phyloP scores from a whole-genome alignment of 305 asterid genomes.

The Fraxinus nigra region DNA sequence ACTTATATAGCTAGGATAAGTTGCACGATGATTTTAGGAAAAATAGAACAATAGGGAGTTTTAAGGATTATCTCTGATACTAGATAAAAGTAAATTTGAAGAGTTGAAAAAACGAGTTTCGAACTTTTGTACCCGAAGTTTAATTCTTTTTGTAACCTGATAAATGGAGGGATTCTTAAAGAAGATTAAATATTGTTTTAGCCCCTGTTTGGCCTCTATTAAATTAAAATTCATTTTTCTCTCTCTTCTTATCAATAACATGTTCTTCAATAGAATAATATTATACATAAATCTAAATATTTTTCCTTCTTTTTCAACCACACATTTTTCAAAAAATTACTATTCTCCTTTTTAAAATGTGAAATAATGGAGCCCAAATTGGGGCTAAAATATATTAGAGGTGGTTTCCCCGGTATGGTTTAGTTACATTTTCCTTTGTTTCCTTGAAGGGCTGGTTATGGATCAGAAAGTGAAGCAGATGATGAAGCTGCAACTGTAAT shows the following conservation, averaged over 20 bases:
- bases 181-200: not conserved
- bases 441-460: constrained; percentile 74
- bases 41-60: not conserved
- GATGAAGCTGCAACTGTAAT: constrained; percentile 88
- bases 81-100: not conserved
- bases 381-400: not conserved
- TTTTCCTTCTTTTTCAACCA: no score
- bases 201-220: not conserved
- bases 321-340: no score
- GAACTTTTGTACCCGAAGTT: not conserved
- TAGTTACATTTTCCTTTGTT: constrained; percentile 10
- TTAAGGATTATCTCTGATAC: not conserved
- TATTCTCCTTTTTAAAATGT: not conserved
- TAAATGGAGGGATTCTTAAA: not conserved
- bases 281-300: no score
- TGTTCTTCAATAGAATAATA: no score
- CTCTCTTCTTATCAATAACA: no score
- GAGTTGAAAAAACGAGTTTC: not conserved
- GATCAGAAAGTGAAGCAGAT: constrained; percentile 88
- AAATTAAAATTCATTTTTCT: no score
- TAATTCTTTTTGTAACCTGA: not conserved
- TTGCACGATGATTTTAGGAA: not conserved
- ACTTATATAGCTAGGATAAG: not conserved
- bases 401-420: constrained; percentile 10
- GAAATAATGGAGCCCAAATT: not conserved